phyloP scores from a whole-genome alignment of 768 basidiomycete species.

The Russula virescens region DNA sequence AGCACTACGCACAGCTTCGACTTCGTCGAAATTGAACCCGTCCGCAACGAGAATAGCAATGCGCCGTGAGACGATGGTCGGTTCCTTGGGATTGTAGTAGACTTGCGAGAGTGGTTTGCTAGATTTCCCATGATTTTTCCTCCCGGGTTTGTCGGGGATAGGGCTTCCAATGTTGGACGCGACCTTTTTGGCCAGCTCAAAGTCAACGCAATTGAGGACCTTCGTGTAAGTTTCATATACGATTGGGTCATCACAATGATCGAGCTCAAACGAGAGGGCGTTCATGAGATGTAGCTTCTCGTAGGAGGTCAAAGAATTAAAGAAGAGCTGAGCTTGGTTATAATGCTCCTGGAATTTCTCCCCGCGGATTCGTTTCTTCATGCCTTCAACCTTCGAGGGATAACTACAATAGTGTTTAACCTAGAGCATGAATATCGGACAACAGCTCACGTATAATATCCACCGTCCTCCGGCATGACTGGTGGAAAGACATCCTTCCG shows the following conservation, averaged over 20 bases:
- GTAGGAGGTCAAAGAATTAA: constrained; percentile 64
- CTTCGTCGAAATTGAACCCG: constrained; percentile 60
- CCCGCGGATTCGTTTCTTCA: constrained; percentile 57
- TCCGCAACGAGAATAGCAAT: constrained; percentile 75
- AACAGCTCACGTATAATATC: constrained; percentile 41
- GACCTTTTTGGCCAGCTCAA: constrained; percentile 63
- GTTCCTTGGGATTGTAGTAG: constrained; percentile 47
- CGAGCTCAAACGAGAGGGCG: constrained; percentile 78
- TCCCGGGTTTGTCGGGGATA: constrained; percentile 46
- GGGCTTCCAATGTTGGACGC: constrained; percentile 59
- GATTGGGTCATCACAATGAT: constrained; percentile 70
- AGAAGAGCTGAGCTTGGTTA: constrained; percentile 73
- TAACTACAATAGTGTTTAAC: constrained; percentile 33
- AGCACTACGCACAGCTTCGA: constrained; percentile 51
- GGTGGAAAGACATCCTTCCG: constrained; percentile 49
- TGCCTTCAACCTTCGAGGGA: constrained; percentile 45
- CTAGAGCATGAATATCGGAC: background rate
- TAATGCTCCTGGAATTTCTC: constrained; percentile 76
- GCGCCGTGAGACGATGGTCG: constrained; percentile 59
- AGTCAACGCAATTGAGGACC: constrained; percentile 66
- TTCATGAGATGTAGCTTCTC: constrained; percentile 69
- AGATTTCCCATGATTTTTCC: constrained; percentile 52
- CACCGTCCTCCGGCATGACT: constrained; percentile 46
- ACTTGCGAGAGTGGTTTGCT: constrained; percentile 54
- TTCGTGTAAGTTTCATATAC: constrained; percentile 67